A percentile compares a stretch with the other conserved stretches of the same genome.
Evolutionary conservation across 148 eudicot genomes (phyloP).

Genomic region (Camellia sinensis): DNA sequence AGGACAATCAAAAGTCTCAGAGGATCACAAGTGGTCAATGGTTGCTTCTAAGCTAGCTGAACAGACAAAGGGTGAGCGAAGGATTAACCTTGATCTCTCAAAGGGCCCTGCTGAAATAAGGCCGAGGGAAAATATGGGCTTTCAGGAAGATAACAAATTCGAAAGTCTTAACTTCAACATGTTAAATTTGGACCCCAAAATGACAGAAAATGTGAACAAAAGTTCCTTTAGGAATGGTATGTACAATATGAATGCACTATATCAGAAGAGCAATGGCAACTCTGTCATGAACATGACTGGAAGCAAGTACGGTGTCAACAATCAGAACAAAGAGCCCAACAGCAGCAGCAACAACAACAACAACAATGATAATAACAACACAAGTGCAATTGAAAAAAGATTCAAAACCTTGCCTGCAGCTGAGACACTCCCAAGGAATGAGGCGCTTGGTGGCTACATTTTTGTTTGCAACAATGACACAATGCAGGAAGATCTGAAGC

Average conservation of each 20-base stretch:
- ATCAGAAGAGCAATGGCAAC: constrained; percentile 54
- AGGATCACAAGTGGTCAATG: constrained; percentile 92
- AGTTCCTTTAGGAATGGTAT: constrained; percentile 47
- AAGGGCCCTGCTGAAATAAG: constrained; percentile 63
- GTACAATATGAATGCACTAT: constrained; percentile 57
- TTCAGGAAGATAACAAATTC: constrained; percentile 87
- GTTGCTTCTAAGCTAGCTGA: constrained; percentile 91
- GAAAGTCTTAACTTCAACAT: constrained; percentile 76
- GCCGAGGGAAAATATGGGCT: constrained; percentile 55
- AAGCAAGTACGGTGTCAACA: constrained; percentile 52
- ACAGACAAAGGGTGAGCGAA: constrained; percentile 87
- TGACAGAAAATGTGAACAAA: constrained; percentile 51
- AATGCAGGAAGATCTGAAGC: constrained; percentile 77
- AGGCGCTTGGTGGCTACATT: constrained; percentile 96
- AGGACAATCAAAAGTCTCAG: constrained; percentile 68
- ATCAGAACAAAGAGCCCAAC: constrained; percentile 51
- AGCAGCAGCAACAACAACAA: constrained; percentile 25
- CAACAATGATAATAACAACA: constrained; percentile 39
- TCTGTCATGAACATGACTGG: constrained; percentile 44
- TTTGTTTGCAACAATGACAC: constrained; percentile 90
- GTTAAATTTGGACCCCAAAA: constrained; percentile 65
- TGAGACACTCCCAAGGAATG: constrained; percentile 90
- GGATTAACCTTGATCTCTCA: constrained; percentile 77
- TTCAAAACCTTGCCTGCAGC: constrained; percentile 97
- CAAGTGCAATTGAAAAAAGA: constrained; percentile 61